Evolutionary conservation across 2,329 filamentous ascomycete genomes (phyloP).

Genomic region (Clonostachys rhizophaga): DNA sequence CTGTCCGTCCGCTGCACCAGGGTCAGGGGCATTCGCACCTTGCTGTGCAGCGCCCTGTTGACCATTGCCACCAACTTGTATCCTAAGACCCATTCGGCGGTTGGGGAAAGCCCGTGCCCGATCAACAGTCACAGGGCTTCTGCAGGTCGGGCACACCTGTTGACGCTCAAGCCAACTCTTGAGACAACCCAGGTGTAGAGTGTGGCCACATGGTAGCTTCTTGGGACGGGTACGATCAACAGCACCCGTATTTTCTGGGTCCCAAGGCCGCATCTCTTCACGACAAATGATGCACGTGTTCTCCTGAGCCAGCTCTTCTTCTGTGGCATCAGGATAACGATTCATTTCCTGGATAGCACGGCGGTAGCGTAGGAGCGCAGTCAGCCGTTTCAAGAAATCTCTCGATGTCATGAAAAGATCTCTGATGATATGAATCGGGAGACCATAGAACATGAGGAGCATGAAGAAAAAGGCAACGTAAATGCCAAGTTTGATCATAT

Average conservation of each 20-base stretch:
- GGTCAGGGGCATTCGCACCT: too few species aligned
- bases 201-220: constrained; percentile 94
- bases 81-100: constrained; percentile 18
- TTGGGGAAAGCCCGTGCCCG: constrained; percentile 13
- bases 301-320: constrained; percentile 77
- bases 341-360: constrained; percentile 95
- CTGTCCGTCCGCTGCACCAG: not conserved
- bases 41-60: constrained; percentile 2
- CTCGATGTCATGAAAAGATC: constrained; percentile 92
- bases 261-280: constrained; percentile 89
- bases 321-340: constrained; percentile 83
- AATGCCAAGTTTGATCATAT: constrained; percentile 85
- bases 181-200: constrained; percentile 88
- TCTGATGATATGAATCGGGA: constrained; percentile 94
- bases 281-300: constrained; percentile 97
- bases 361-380: constrained; percentile 83
- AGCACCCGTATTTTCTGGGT: constrained; percentile 51
- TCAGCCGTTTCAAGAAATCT: constrained; percentile 86
- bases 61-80: constrained; percentile 18
- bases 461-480: constrained; percentile 93
- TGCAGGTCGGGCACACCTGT: constrained; percentile 93
- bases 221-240: constrained; percentile 86
- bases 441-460: constrained; percentile 86
- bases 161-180: constrained; percentile 97
- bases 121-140: constrained; percentile 61